Evolutionary conservation across 768 basidiomycete genomes (phyloP).

Genomic region (Ramaria sp.): DNA sequence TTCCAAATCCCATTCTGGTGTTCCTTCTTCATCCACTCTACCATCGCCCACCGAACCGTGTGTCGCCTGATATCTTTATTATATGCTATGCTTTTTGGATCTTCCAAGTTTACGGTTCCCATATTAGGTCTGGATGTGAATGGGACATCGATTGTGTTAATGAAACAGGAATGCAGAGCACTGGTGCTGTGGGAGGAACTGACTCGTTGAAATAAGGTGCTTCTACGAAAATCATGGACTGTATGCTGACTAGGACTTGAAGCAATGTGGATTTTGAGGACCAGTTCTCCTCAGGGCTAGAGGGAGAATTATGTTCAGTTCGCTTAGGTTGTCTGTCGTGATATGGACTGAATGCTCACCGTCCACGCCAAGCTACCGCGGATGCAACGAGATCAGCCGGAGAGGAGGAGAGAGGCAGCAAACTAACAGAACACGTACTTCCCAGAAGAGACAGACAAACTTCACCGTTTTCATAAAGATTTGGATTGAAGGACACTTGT

Average conservation of each 20-base stretch:
- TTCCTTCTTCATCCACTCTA: conserved; percentile 39
- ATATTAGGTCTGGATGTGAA: conserved; percentile 31
- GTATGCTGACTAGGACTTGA: conserved; percentile 47
- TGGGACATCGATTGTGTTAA: background rate
- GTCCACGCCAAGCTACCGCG: conserved; percentile 32
- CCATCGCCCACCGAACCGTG: conserved; percentile 41
- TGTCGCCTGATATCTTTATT: conserved; percentile 32
- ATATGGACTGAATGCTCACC: conserved; percentile 24
- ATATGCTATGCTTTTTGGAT: conserved; percentile 30
- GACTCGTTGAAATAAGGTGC: conserved; percentile 48
- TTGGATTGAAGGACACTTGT: conserved; percentile 43
- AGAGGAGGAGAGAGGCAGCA: background rate
- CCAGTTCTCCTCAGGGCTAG: conserved; percentile 36
- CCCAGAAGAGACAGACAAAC: conserved; percentile 47
- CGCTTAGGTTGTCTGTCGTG: background rate
- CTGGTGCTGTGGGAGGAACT: conserved; percentile 18
- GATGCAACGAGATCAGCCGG: background rate
- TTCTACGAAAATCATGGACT: conserved; percentile 48
- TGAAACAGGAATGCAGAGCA: background rate
- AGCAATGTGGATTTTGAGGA: conserved; percentile 38
- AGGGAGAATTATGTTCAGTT: background rate
- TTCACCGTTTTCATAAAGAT: conserved; percentile 37
- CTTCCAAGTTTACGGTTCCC: conserved; percentile 28
- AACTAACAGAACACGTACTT: conserved; percentile 13
- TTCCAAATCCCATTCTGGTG: conserved; percentile 34